Evolutionary conservation across 2,329 filamentous ascomycete species (phyloP).

Genomic region (Scedosporium boydii): DNA sequence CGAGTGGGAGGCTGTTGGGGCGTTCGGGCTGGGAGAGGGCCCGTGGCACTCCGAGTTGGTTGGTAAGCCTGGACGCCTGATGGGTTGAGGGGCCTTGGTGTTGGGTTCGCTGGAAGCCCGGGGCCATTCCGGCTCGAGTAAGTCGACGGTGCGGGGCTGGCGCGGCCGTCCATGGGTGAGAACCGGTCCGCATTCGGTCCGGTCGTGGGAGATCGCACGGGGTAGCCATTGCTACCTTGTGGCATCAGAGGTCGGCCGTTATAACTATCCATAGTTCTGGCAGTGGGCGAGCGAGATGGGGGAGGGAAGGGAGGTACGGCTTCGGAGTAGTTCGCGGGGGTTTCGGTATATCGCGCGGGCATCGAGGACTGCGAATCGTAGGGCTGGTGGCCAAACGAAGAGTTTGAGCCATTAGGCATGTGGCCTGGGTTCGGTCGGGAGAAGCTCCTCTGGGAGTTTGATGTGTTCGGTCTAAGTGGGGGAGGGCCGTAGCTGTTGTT

Average conservation of each 20-base stretch:
- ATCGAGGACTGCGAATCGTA: slow-evolving; percentile 6
- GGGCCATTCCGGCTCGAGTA: slow-evolving; percentile 15
- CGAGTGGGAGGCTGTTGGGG: slow-evolving; percentile 28
- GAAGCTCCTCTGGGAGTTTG: slow-evolving; percentile 25
- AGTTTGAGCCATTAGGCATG: slow-evolving; percentile 12
- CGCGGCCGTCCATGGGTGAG: slow-evolving; percentile 21
- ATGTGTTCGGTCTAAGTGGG: slow-evolving; percentile 24
- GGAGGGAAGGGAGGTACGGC: slow-evolving; percentile 22
- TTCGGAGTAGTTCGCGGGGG: slow-evolving; percentile 18
- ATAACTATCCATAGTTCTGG: slow-evolving; percentile 21
- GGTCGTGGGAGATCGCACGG: slow-evolving; percentile 10
- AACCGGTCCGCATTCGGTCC: slow-evolving; percentile 17
- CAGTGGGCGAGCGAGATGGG: slow-evolving; percentile 21
- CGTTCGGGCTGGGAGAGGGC: slow-evolving; percentile 22
- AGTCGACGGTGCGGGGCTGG: slow-evolving; percentile 22
- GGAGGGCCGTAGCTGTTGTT: slow-evolving; percentile 12
- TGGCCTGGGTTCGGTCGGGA: slow-evolving; percentile 13
- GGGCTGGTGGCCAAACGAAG: slow-evolving; percentile 8
- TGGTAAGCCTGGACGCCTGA: slow-evolving; percentile 16
- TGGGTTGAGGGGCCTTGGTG: slow-evolving; percentile 12
- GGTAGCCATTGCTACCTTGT: slow-evolving; percentile 1
- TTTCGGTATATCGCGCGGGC: slow-evolving; percentile 13
- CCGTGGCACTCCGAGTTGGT: slow-evolving; percentile 28
- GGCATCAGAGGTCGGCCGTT: slow-evolving; percentile 14
- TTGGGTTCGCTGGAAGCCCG: slow-evolving; percentile 11